Base-by-base conservation (phyloP, 257 asterid genomes). In the Solanum stenotomum region DNA sequence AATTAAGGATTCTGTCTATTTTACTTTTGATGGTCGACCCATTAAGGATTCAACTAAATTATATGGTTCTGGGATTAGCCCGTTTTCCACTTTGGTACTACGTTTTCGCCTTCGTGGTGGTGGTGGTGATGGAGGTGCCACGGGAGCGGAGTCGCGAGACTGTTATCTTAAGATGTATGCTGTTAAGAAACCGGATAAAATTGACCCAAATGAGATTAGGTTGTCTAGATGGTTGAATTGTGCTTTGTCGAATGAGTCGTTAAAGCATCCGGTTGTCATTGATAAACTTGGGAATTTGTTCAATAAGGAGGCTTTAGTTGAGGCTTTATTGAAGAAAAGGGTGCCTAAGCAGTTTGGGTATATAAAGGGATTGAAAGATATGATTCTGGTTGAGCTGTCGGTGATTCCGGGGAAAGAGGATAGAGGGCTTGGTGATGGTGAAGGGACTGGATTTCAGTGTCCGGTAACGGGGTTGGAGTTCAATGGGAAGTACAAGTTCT, bases 51-150 rank as follows among this genome's bases (percentile, higher is more conserved):
- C 96, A 35, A 89, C 97, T 46, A 74, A 90, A 67, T 29, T 92
- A 11, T 87, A 29, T 33, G 88, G 86, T 78, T 85, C 92, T 79
- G 56, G 23, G 33, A 88, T 96, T 44, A 63, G 94, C 27, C 93
- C 95, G 4, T 79, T 92, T 42, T 96, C 98, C 46, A 95, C 98
- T 77, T 92, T 97, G 23, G 88, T 93, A 81, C 90, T 94, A 65
- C 93, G 93, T 88, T 86, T 90, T 87, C 96, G 98, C 22, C 85
- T 92, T 46, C 87, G 52, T 8, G 98, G 98, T 25, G 99, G 99
- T 12, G 98, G 99, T 1, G 99, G 99, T 10, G 99, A 97, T 91
- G 99, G 99, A 10, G 98, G 99, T 33, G 94, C 98, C 90, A 97
- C 99, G 4, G 95, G 99, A 59, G 99, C 99, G 0, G 99, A 97